Conservation (phyloP, 164 flowering plant genomes). For the Saururus chinensis region DNA sequence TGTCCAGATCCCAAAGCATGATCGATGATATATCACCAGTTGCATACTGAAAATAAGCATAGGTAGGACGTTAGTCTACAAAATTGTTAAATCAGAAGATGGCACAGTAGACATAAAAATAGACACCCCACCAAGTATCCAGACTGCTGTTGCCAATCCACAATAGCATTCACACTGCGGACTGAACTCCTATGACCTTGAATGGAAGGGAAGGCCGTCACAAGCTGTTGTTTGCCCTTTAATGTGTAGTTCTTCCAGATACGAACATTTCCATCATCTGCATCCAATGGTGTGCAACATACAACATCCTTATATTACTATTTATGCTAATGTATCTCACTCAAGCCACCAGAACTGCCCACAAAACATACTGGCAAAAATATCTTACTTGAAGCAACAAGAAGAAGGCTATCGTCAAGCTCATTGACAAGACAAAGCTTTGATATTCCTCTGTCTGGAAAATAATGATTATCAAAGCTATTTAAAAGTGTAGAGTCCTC, state of each 20-base stretch:
- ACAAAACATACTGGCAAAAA: slow-evolving; percentile 13
- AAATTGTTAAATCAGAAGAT: background rate
- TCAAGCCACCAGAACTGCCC: slow-evolving; percentile 7
- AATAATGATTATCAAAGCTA: slow-evolving; percentile 75
- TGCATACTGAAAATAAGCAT: slow-evolving; percentile 42
- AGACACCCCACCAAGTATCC: slow-evolving; percentile 69
- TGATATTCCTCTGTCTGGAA: slow-evolving; percentile 83
- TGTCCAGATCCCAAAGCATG: slow-evolving; percentile 93
- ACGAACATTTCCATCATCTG: slow-evolving; percentile 88
- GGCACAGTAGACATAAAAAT: background rate
- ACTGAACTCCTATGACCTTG: slow-evolving; percentile 80
- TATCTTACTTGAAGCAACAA: slow-evolving; percentile 86
- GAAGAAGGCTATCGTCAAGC: slow-evolving; percentile 91
- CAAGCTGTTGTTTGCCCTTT: slow-evolving; percentile 69
- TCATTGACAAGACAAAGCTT: slow-evolving; percentile 90
- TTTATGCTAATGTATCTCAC: slow-evolving; percentile 5
- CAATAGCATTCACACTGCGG: slow-evolving; percentile 71
- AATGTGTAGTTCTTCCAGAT: slow-evolving; percentile 80
- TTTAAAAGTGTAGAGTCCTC: slow-evolving; percentile 60
- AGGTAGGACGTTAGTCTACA: slow-evolving; percentile 1
- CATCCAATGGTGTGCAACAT: slow-evolving; percentile 5
- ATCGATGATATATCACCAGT: slow-evolving; percentile 82
- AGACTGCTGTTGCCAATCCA: slow-evolving; percentile 98
- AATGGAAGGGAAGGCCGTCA: slow-evolving; percentile 85
- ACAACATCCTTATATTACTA: background rate